Evolutionary conservation across 2,329 filamentous ascomycete genomes (phyloP).

Genomic region (Hypoxylon sp.): DNA sequence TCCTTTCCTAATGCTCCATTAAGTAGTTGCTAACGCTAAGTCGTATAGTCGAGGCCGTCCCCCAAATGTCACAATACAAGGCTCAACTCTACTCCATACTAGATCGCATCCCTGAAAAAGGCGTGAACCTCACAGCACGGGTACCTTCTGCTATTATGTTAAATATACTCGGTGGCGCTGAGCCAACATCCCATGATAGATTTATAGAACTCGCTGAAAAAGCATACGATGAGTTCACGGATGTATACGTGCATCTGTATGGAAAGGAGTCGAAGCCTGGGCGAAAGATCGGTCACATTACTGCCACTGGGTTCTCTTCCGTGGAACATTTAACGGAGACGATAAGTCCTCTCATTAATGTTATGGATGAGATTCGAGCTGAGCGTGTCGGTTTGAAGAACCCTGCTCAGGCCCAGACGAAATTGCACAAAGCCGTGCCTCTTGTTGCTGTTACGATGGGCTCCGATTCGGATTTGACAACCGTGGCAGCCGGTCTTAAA

Average conservation of each 20-base stretch:
- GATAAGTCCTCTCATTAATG: constrained; percentile 77
- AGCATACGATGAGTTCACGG: constrained; percentile 62
- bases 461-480: constrained; percentile 81
- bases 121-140: constrained; percentile 69
- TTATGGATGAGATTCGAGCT: constrained; percentile 72
- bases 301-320: constrained; percentile 79
- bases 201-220: constrained; percentile 64
- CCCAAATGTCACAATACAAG: constrained; percentile 90
- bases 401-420: constrained; percentile 52
- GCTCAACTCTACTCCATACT: constrained; percentile 90
- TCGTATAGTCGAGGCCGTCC: constrained; percentile 81
- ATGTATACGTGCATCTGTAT: constrained; percentile 84
- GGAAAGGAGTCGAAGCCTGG: constrained; percentile 90
- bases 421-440: constrained; percentile 59
- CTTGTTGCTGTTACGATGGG: constrained; percentile 87
- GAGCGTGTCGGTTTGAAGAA: constrained; percentile 62
- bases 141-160: constrained; percentile 80
- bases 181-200: constrained; percentile 71
- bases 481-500: constrained; percentile 76
- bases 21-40: constrained; percentile 13
- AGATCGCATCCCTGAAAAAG: constrained; percentile 70
- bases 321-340: constrained; percentile 72
- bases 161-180: constrained; percentile 82
- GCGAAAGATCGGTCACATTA: constrained; percentile 96
- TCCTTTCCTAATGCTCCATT: too few relatives aligned